Evolutionary conservation across 2,329 filamentous ascomycete species (phyloP).

Genomic region (Aspergillus japonicus): DNA sequence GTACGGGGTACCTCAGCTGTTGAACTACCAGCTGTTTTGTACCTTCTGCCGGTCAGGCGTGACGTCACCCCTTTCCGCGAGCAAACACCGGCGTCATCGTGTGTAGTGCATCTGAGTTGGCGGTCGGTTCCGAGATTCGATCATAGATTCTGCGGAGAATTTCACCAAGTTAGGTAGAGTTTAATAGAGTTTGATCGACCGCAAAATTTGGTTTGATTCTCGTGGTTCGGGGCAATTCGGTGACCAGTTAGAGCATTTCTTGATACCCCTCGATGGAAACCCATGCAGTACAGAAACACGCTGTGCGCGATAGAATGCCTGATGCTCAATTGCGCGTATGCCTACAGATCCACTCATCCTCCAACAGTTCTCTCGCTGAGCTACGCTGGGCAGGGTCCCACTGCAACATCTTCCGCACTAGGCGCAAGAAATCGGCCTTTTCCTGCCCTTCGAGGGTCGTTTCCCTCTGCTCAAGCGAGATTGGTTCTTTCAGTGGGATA

Average conservation of each 20-base stretch:
- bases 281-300: too few relatives aligned
- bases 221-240: not conserved
- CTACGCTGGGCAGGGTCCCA: slow-evolving; percentile 35
- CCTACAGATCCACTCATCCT: slow-evolving; percentile 30
- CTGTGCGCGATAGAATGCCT: not conserved
- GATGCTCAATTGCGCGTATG: not conserved
- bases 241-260: too few relatives aligned
- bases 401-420: slow-evolving; percentile 40
- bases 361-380: slow-evolving; percentile 28
- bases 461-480: slow-evolving; percentile 40
- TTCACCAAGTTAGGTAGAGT: not conserved
- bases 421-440: slow-evolving; percentile 29
- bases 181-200: not conserved
- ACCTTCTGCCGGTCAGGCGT: not conserved
- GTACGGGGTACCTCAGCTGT: not conserved
- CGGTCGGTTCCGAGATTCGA: too few relatives aligned
- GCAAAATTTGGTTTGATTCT: not conserved
- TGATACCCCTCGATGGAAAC: too few relatives aligned
- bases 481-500: slow-evolving; percentile 20
- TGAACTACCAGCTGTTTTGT: not conserved
- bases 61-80: not conserved
- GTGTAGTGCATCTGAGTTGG: not conserved
- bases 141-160: not conserved
- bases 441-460: slow-evolving; percentile 36
- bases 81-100: not conserved